phyloP scores from a whole-genome alignment of 169 alveolate genomes.

The Plasmodium coatneyi region DNA sequence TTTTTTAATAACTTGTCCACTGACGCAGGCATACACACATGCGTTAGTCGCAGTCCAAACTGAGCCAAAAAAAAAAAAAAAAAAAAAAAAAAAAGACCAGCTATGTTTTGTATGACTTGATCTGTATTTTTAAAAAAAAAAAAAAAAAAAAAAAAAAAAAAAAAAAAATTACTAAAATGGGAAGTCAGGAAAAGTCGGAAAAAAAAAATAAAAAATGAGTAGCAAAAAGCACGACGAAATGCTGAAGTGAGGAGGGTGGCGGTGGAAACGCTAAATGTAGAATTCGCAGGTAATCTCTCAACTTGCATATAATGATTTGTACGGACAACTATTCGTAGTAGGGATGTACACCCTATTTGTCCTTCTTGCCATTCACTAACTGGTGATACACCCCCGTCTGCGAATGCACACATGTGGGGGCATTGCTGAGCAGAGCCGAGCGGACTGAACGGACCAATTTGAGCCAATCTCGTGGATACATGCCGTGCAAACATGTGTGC shows the following conservation, averaged over 20 bases:
- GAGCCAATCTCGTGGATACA: neutral
- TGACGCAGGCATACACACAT: neutral
- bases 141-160: slow-evolving; percentile 41
- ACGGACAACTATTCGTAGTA: neutral
- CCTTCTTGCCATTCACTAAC: neutral
- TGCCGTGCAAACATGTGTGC: neutral
- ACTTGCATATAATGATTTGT: neutral
- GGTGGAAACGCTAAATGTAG: neutral
- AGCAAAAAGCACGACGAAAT: neutral
- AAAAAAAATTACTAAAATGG: neutral
- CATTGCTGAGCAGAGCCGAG: neutral
- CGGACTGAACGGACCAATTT: neutral
- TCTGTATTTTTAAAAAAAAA: slow-evolving; percentile 24
- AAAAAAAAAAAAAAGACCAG: slow-evolving; percentile 26
- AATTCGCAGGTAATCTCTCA: neutral
- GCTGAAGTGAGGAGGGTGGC: neutral
- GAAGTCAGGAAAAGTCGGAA: slow-evolving; percentile 10
- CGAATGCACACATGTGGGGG: neutral
- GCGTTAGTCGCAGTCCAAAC: neutral
- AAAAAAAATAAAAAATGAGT: neutral
- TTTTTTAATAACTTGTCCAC: slow-evolving; percentile 1
- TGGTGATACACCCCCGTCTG: neutral
- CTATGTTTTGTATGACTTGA: slow-evolving; percentile 42
- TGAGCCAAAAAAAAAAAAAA: slow-evolving; percentile 16
- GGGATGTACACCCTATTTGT: neutral